Conservation (phyloP, 352 stramenopile species). For the Aphanomyces euteiches region DNA sequence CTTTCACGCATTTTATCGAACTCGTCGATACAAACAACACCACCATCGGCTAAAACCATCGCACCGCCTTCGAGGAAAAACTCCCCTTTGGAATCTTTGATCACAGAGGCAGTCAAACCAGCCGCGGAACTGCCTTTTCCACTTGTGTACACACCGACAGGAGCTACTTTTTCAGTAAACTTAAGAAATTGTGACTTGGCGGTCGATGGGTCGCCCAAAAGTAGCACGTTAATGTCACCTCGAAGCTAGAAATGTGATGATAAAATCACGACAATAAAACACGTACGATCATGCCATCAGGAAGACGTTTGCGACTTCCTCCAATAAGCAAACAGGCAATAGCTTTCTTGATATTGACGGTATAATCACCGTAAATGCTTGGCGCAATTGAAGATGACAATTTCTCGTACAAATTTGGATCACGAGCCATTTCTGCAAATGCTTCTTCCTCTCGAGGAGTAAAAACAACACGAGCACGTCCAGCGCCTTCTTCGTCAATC, state of each 20-base stretch:
- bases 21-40: conserved; percentile 98
- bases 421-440: conserved; percentile 90
- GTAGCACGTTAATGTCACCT: conserved; percentile 98
- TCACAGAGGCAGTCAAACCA: conserved; percentile 96
- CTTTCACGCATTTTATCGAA: conserved; percentile 95
- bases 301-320: conserved; percentile 90
- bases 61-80: conserved; percentile 98
- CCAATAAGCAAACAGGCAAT: conserved; percentile 94
- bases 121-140: conserved; percentile 97
- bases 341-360: conserved; percentile 96
- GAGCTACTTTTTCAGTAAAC: conserved; percentile 94
- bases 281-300: conserved; percentile 93
- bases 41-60: conserved; percentile 97
- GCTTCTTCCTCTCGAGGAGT: conserved; percentile 96
- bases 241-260: conserved; percentile 50
- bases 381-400: conserved; percentile 88
- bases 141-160: conserved; percentile 97
- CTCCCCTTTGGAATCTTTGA: conserved; percentile 93
- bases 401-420: conserved; percentile 92
- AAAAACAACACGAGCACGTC: conserved; percentile 89
- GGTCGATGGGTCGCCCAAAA: conserved; percentile 97
- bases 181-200: conserved; percentile 99
- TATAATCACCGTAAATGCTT: conserved; percentile 95
- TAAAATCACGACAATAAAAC: not conserved
- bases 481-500: conserved; percentile 89